Percentiles rank a stretch among this genome's conserved stretches.
Conservation (phyloP, 2,329 filamentous ascomycete genomes). For the Ascochyta lentis region DNA sequence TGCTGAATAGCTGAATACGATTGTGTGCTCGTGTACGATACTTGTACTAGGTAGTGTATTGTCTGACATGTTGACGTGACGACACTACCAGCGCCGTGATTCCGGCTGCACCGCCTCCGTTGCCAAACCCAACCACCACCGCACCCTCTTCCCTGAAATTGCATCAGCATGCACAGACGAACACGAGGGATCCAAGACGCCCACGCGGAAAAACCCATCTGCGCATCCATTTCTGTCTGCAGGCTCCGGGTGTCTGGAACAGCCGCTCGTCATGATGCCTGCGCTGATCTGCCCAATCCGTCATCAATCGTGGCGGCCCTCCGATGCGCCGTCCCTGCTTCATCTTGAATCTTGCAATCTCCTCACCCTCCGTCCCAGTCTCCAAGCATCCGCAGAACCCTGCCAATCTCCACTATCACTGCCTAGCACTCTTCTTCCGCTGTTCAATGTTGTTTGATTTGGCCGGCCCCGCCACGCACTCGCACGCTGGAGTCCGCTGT, state of each 20-base stretch:
- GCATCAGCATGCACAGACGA: constrained; percentile 9
- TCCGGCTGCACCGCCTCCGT: neutral
- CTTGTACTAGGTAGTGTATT: neutral
- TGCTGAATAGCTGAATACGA: neutral
- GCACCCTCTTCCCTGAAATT: constrained; percentile 9
- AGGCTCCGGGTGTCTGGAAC: constrained; percentile 19
- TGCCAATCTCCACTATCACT: constrained; percentile 17
- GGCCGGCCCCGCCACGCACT: neutral
- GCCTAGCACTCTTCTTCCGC: constrained; percentile 6
- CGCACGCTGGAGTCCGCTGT: constrained; percentile 10
- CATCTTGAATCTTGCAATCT: constrained; percentile 5
- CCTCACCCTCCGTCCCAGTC: constrained; percentile 1
- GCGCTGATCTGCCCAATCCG: constrained; percentile 13
- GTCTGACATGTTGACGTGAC: neutral
- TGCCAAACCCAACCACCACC: neutral
- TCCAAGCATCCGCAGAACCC: constrained; percentile 5
- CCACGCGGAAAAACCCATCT: constrained; percentile 9
- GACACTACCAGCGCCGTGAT: neutral
- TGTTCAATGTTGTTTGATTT: constrained; percentile 4
- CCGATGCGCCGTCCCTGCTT: constrained; percentile 13
- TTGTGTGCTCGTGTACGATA: neutral
- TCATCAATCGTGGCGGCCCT: constrained; percentile 8
- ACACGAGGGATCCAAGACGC: constrained; percentile 13
- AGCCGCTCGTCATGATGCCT: constrained; percentile 12
- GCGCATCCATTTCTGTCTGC: constrained; percentile 13